Base-by-base conservation (phyloP, 1,139 yeast genomes). In the Chernovozyma aurita region DNA sequence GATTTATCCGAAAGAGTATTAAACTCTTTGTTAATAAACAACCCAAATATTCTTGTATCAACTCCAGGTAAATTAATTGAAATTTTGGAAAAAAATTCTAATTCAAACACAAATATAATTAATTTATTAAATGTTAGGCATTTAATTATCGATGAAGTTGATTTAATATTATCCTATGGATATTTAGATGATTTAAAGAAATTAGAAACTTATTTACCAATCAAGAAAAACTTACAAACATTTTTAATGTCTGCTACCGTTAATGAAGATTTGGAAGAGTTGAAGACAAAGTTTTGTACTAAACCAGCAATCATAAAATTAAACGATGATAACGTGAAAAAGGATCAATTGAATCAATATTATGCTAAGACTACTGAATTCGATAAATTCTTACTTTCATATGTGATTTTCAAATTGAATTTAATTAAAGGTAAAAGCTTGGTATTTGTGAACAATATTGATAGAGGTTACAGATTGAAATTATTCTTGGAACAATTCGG, bases 241-340 rank as follows among this genome's bases (percentile, higher is more conserved):
- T 90, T 88, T 63, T 67, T 94, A 47, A 92, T 92, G 97, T 86
- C 96, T 58, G 99, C 99, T 2, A 94, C 98, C 3, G 66, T 94
- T 41, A 85, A 81, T 53, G 95, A 86, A 35, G 97, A 92, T 43
- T 77, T 90, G 44, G 80, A 85, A 42, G 78, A 75, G 32, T 65
- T 94, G 50, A 92, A 92, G 59, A 57, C 66, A 31, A 74, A 76
- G 51, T 88, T 85, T 57, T 92, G 97, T 60, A 78, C 90, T 38
- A 77, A 78, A 47, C 95, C 97, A 2, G 96, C 95, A 0, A 76
- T 87, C 30, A 66, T 94, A 43, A 85, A 81, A 53, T 70, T 92
- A 32, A 80, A 81, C 47, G 88, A 83, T 48, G 87, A 80, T 39
- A 73, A 75, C 40, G 67, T 55, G 8, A 53, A 70, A 32, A 76